A percentile compares a stretch with the other conserved stretches of the same genome.
Conservation (phyloP, 108 stramenopile genomes). For the Fistulifera pelliculosa region DNA sequence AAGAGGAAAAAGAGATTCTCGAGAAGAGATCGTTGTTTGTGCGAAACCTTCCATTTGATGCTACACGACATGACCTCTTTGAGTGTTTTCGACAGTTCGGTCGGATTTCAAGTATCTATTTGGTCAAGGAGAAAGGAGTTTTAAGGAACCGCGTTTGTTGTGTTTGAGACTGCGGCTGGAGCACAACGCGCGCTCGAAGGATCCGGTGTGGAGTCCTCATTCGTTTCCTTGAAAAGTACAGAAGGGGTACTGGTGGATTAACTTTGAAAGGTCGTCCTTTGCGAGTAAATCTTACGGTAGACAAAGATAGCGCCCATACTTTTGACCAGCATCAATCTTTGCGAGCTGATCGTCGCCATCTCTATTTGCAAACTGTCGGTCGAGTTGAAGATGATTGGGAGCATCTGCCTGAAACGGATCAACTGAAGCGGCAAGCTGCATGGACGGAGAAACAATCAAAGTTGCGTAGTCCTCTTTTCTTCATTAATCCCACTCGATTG, state of each 20-base stretch:
- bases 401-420: constrained; percentile 73
- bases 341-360: constrained; percentile 74
- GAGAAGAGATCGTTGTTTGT: constrained; percentile 68
- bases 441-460: constrained; percentile 89
- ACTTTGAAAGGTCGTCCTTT: constrained; percentile 52
- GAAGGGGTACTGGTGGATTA: constrained; percentile 29
- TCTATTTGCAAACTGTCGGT: constrained; percentile 93
- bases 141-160: constrained; percentile 88
- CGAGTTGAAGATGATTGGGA: constrained; percentile 69
- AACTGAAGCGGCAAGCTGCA: constrained; percentile 83
- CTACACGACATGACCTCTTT: constrained; percentile 78
- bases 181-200: constrained; percentile 13
- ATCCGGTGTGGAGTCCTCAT: constrained; percentile 5
- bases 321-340: constrained; percentile 37
- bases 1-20: constrained; percentile 14
- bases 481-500: constrained; percentile 90
- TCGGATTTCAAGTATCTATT: constrained; percentile 65
- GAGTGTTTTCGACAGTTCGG: constrained; percentile 78
- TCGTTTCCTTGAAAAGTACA: constrained; percentile 24
- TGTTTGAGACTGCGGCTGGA: constrained; percentile 30
- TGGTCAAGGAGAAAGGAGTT: constrained; percentile 82
- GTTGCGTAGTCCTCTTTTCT: constrained; percentile 91
- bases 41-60: constrained; percentile 94
- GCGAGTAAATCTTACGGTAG: constrained; percentile 69
- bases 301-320: constrained; percentile 63